Percentiles rank a stretch among this genome's conserved stretches.
phyloP scores from a whole-genome alignment of 805 yeast genomes.

The Hanseniaspora jakobsenii region DNA sequence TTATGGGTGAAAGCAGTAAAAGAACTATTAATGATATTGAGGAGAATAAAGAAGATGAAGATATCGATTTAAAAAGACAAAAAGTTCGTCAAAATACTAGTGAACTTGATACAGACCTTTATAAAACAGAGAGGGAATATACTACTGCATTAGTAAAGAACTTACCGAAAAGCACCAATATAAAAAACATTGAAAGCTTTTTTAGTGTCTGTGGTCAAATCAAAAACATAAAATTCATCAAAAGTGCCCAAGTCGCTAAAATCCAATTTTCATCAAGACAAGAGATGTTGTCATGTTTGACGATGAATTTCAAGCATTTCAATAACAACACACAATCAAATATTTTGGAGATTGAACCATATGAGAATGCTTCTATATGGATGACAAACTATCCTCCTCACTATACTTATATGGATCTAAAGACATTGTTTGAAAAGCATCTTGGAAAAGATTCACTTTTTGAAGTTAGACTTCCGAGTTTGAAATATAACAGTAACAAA shows the following conservation, averaged over 20 bases:
- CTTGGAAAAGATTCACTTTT: constrained; percentile 31
- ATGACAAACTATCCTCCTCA: constrained; percentile 62
- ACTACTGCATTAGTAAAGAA: constrained; percentile 43
- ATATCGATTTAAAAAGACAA: background rate
- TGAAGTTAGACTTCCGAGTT: constrained; percentile 53
- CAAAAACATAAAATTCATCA: constrained; percentile 27
- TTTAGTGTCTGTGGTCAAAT: constrained; percentile 55
- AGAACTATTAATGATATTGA: background rate
- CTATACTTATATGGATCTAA: constrained; percentile 32
- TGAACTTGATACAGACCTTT: background rate
- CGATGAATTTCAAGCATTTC: constrained; percentile 43
- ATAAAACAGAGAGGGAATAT: constrained; percentile 38
- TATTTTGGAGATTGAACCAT: constrained; percentile 36
- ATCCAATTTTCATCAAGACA: constrained; percentile 43
- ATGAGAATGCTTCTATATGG: constrained; percentile 48
- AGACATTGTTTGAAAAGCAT: constrained; percentile 30
- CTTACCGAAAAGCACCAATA: constrained; percentile 33
- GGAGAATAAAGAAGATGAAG: background rate
- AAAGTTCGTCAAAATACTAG: background rate
- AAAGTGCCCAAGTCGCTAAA: constrained; percentile 32
- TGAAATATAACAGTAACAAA: constrained; percentile 41
- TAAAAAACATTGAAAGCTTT: constrained; percentile 31
- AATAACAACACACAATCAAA: constrained; percentile 23
- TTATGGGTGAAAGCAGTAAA: background rate
- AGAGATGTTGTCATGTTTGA: constrained; percentile 45